A percentile compares a stretch with the other conserved stretches of the same genome.
Conservation (phyloP, 1,139 yeast genomes). For the Wickerhamiella infanticola region DNA sequence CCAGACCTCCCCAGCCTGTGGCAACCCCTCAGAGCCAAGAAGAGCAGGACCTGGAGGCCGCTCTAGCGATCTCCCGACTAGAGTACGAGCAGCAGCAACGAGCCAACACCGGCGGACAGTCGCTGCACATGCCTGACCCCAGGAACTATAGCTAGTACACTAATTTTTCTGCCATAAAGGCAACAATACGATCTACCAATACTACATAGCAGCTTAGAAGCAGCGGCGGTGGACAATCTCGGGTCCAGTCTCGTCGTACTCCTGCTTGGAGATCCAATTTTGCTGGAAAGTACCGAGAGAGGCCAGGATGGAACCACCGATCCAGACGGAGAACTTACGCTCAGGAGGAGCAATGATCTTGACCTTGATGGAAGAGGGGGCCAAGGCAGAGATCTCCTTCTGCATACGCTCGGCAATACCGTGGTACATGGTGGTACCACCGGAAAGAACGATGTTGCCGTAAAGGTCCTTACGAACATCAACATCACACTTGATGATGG, state of each 20-base stretch:
- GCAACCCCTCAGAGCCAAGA: too few species aligned
- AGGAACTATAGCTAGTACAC: too few species aligned
- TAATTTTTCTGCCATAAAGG: too few species aligned
- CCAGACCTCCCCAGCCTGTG: too few species aligned
- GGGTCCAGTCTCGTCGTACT: slow-evolving; percentile 99
- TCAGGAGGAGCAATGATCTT: slow-evolving; percentile 99
- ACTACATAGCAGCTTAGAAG: slow-evolving; percentile 44
- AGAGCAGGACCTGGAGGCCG: background rate
- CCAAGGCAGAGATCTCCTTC: slow-evolving; percentile 98
- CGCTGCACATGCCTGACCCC: too few species aligned
- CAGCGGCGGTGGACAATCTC: slow-evolving; percentile 99
- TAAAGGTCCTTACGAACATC: slow-evolving; percentile 98
- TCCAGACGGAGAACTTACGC: slow-evolving; percentile 99
- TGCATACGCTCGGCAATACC: slow-evolving; percentile 99
- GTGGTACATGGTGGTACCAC: slow-evolving; percentile 99
- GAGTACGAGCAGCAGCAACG: background rate
- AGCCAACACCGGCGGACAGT: too few species aligned
- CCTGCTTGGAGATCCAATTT: slow-evolving; percentile 99
- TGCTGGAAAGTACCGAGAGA: slow-evolving; percentile 98
- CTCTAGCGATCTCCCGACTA: background rate
- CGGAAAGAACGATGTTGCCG: slow-evolving; percentile 98
- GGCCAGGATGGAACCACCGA: slow-evolving; percentile 99
- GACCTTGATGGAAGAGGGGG: slow-evolving; percentile 99
- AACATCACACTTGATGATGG: slow-evolving; percentile 97
- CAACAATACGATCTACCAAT: too few species aligned